phyloP scores from a whole-genome alignment of 305 asterid species.

The Solanum hybrid region DNA sequence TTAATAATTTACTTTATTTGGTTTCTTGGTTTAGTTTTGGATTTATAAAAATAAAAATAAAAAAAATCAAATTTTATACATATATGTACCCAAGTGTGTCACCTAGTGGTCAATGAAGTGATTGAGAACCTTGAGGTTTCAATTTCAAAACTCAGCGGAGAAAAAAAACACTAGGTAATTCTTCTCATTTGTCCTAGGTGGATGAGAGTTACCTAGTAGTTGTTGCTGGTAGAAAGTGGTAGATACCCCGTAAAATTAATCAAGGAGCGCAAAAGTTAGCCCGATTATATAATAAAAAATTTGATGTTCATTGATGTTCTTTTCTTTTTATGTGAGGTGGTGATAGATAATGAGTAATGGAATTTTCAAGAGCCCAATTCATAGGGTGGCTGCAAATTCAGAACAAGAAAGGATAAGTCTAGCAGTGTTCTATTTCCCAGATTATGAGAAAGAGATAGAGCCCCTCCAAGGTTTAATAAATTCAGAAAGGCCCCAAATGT shows the following conservation, averaged over 20 bases:
- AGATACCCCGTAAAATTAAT: background rate
- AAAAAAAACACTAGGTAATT: too few species aligned
- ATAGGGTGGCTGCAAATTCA: constrained; percentile 20
- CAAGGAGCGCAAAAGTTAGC: background rate
- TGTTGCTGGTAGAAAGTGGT: background rate
- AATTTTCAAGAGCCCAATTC: background rate
- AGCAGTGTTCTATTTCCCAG: constrained; percentile 41
- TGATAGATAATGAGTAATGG: background rate
- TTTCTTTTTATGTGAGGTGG: background rate
- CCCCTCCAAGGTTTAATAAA: background rate
- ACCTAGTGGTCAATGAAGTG: background rate
- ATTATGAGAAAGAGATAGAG: background rate
- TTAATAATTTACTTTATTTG: background rate
- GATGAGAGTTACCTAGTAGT: background rate
- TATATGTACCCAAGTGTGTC: background rate
- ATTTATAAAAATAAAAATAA: too few species aligned
- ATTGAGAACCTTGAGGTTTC: too few species aligned
- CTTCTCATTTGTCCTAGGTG: too few species aligned
- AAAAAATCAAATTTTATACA: too few species aligned
- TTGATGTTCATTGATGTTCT: background rate
- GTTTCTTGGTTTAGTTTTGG: background rate
- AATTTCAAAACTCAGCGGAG: too few species aligned
- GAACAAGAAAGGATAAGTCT: constrained; percentile 37
- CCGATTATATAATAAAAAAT: background rate
- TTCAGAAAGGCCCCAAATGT: background rate